Base-by-base conservation (phyloP, 306 rosid genomes). In the Dryas octopetala region DNA sequence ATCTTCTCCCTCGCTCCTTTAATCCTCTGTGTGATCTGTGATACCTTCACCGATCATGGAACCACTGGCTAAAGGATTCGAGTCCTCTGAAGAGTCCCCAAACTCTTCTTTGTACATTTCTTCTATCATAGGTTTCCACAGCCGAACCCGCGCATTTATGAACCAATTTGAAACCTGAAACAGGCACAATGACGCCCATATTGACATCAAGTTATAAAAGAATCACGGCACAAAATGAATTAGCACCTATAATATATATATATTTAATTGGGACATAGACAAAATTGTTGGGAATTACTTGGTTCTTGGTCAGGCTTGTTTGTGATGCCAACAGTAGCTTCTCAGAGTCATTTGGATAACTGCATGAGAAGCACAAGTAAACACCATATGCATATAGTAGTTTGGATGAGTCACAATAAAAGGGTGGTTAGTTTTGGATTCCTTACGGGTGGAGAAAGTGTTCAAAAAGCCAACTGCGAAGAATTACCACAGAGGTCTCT, bases 101-200 rank as follows among this genome's bases (percentile, higher is more conserved):
- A 89, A 86, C 84, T 92, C 97, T 80, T 88, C 90, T 77, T 85
- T 88, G 84, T 91, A 91, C 97, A 91, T 89, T 68, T 91, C 97
- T 82, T 91, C 97, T 74, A 91, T 91, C 97, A 91, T 91, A 47
- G 97, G 97, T 74, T 91, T 91, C 97, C 97, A 91, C 41, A 91
- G 85, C 74, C 97, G 86, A 78, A 91, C 97, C 5, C 97, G 51
- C 3, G 97, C 97, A 74, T 91, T 91, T 73, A 91, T 91, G 83
- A 91, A 91, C 97, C 97, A 91, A 81, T 92, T 92, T 49, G 96
- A 90, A 55, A 92, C 96, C 96, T 92, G 84, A 68, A 77, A 28
- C 63, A 82, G 19, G 62, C 76, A 48, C 59, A 62, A 23, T 23
- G 23, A 23, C 23, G 23, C 23, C 23, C 23, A 60, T 69, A 71